These are phyloP conservation scores for Dissoconium aciculare DNA, from an alignment of 2,329 filamentous ascomycete species.

Conservation along the genomic window DNA sequence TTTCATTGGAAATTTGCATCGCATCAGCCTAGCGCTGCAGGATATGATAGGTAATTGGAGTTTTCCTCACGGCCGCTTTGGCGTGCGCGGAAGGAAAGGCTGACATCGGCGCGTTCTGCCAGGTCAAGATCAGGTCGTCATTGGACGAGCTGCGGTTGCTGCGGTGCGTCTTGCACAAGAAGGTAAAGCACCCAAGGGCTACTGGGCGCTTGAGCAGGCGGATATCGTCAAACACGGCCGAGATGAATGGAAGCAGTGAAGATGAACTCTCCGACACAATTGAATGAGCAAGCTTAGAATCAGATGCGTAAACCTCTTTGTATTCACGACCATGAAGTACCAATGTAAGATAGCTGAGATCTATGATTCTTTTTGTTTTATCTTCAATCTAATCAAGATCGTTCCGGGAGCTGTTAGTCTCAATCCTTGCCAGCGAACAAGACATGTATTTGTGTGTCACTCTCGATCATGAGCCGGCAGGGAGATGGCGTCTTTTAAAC, in stretches of 20 bases:
- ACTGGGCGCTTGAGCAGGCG: constrained; percentile 11
- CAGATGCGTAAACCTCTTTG: too few species aligned
- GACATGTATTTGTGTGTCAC: too few species aligned
- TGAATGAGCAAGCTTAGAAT: too few species aligned
- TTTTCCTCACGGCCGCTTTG: background rate
- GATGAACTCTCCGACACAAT: too few species aligned
- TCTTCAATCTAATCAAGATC: too few species aligned
- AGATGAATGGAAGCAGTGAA: constrained; percentile 11
- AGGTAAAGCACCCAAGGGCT: constrained; percentile 10
- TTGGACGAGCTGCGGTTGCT: constrained; percentile 10
- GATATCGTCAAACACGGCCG: constrained; percentile 9
- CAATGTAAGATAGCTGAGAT: too few species aligned
- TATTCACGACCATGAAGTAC: too few species aligned
- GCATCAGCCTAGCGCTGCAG: constrained; percentile 7
- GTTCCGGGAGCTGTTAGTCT: too few species aligned
- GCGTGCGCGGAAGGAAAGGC: constrained; percentile 1
- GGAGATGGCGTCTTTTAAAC: too few species aligned
- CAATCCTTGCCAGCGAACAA: too few species aligned
- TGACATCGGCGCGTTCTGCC: constrained; percentile 1
- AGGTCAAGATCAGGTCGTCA: constrained; percentile 10
- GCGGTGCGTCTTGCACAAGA: constrained; percentile 9
- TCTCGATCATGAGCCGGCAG: too few species aligned
- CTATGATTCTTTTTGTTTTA: too few species aligned
- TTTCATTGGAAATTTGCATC: constrained; percentile 8
- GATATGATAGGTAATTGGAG: constrained; percentile 8